Conservation (phyloP, 1,139 yeast species). For the Magnusiomyces paraingens region DNA sequence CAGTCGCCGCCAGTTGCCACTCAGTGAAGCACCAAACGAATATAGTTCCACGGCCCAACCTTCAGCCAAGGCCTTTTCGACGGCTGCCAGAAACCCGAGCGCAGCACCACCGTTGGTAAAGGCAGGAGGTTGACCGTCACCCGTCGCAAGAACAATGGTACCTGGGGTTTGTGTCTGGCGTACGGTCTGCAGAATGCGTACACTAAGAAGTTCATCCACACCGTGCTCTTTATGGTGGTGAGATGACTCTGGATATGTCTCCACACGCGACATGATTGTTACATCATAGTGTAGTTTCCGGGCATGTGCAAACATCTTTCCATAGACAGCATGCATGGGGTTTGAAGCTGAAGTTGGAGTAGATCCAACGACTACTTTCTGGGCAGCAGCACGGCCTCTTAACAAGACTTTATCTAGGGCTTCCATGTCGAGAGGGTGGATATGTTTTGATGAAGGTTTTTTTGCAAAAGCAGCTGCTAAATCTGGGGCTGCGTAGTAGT, state of each 20-base stretch:
- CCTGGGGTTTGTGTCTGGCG: not conserved
- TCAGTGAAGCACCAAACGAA: constrained; percentile 20
- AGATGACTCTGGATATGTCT: not conserved
- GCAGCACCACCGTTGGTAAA: constrained; percentile 4
- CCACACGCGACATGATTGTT: constrained; percentile 11
- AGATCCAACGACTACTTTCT: not conserved
- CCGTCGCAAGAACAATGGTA: constrained; percentile 22
- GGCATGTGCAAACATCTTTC: constrained; percentile 11
- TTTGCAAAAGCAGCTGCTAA: not conserved
- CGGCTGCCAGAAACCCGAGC: constrained; percentile 19
- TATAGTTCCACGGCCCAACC: constrained; percentile 25
- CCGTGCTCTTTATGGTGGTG: constrained; percentile 19
- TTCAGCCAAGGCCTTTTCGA: constrained; percentile 17
- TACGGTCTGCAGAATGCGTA: constrained; percentile 13
- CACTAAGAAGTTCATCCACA: constrained; percentile 22
- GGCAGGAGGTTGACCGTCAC: constrained; percentile 24
- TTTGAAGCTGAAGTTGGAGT: too few relatives aligned
- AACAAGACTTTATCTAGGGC: constrained; percentile 18
- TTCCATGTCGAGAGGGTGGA: constrained; percentile 15
- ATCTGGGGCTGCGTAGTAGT: not conserved
- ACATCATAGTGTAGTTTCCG: constrained; percentile 9
- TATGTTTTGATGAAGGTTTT: not conserved
- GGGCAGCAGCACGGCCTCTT: constrained; percentile 19
- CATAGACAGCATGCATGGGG: constrained; percentile 6
- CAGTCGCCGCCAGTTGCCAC: constrained; percentile 19